A percentile compares a stretch with the other conserved stretches of the same genome.
Conservation (phyloP, 768 basidiomycete species). For the Polyporus arcularius region DNA sequence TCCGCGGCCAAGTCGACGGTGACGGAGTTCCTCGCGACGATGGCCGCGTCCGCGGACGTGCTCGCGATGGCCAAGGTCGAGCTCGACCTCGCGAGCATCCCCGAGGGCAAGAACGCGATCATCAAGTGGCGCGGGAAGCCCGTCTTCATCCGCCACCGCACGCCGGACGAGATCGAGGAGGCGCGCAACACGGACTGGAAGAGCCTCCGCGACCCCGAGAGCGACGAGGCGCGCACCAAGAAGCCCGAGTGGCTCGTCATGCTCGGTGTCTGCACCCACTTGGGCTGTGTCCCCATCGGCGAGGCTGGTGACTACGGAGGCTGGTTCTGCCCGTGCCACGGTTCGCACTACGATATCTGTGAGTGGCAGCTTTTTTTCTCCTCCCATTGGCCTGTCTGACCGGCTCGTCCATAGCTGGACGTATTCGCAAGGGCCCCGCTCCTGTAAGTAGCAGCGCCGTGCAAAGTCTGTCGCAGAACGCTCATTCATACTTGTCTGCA, state of each 20-base stretch:
- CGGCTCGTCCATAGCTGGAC: slow-evolving; percentile 63
- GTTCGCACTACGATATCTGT: slow-evolving; percentile 98
- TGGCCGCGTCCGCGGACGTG: slow-evolving; percentile 97
- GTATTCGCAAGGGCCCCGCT: slow-evolving; percentile 94
- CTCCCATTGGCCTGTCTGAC: background rate
- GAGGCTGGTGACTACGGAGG: slow-evolving; percentile 97
- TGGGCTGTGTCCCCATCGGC: slow-evolving; percentile 98
- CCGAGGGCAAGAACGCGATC: slow-evolving; percentile 96
- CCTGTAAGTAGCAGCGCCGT: slow-evolving; percentile 59
- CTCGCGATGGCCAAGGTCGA: slow-evolving; percentile 98
- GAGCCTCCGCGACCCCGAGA: slow-evolving; percentile 86
- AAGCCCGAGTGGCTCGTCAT: slow-evolving; percentile 96
- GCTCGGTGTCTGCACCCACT: slow-evolving; percentile 93
- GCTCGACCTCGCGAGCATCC: slow-evolving; percentile 85
- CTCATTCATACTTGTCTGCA: slow-evolving; percentile 30
- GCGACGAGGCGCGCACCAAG: slow-evolving; percentile 86
- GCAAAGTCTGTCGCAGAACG: background rate
- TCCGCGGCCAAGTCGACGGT: slow-evolving; percentile 93
- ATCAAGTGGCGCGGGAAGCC: slow-evolving; percentile 99
- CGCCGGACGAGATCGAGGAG: slow-evolving; percentile 87
- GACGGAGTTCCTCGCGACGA: slow-evolving; percentile 91
- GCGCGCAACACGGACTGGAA: slow-evolving; percentile 86
- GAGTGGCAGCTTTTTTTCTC: slow-evolving; percentile 29
- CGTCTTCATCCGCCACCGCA: slow-evolving; percentile 98
- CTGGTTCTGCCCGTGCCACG: slow-evolving; percentile 99